Conservation (phyloP, 345 rosid genomes). For the Bretschneidera sinensis region DNA sequence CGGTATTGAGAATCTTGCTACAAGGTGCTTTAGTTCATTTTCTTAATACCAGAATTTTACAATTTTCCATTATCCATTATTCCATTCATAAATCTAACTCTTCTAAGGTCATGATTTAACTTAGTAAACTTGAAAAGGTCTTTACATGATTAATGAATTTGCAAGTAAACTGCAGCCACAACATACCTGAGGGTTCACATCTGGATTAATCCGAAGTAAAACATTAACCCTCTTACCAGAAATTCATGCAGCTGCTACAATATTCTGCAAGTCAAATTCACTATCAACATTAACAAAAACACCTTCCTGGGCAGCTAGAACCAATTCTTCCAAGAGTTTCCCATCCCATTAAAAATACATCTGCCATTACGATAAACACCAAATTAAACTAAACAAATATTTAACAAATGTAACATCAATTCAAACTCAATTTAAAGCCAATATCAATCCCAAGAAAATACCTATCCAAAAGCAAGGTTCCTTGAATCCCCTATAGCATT, state of each 20-base stretch:
- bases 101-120: too few species aligned
- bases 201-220: slow-evolving; percentile 93
- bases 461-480: background rate
- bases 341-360: slow-evolving; percentile 97
- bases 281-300: slow-evolving; percentile 96
- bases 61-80: too few species aligned
- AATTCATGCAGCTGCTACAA: slow-evolving; percentile 76
- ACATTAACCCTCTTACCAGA: slow-evolving; percentile 89
- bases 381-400: background rate
- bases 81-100: too few species aligned
- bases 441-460: background rate
- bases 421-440: background rate
- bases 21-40: too few species aligned
- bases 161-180: background rate
- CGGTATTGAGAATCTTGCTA: too few species aligned
- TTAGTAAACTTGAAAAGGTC: too few species aligned
- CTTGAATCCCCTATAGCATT: background rate
- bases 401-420: background rate
- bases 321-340: slow-evolving; percentile 86
- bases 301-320: slow-evolving; percentile 86
- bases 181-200: slow-evolving; percentile 95
- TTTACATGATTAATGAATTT: background rate
- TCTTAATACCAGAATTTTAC: too few species aligned
- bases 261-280: slow-evolving; percentile 88
- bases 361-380: slow-evolving; percentile 26